Percentiles rank a stretch among this genome's conserved stretches.
phyloP scores from a whole-genome alignment of 176 grass and related monocot genomes.

The Echinochloa phyllopogon region DNA sequence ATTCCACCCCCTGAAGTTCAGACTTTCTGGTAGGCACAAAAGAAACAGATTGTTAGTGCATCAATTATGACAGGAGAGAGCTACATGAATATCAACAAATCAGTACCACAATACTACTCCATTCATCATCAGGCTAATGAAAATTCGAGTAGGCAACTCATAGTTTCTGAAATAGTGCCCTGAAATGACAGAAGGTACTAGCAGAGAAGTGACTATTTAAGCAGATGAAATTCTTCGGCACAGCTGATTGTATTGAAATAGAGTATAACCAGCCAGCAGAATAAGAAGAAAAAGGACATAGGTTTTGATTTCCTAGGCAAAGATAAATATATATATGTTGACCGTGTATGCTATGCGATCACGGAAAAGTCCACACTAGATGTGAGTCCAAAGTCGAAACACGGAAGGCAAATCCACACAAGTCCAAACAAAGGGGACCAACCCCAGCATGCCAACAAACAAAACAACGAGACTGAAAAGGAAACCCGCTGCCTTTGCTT shows the following conservation, averaged over 20 bases:
- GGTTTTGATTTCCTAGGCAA: background rate
- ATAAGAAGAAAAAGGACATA: background rate
- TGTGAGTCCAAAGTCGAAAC: conserved; percentile 25
- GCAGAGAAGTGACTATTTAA: conserved; percentile 1
- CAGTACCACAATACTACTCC: background rate
- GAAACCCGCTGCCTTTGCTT: background rate
- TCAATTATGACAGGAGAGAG: background rate
- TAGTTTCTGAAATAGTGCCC: background rate
- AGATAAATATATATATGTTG: conserved; percentile 7
- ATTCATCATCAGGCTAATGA: background rate
- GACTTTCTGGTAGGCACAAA: conserved; percentile 45
- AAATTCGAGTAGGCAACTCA: background rate
- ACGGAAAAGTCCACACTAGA: conserved; percentile 3
- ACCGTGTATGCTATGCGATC: conserved; percentile 29
- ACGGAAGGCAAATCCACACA: background rate
- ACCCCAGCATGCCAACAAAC: background rate
- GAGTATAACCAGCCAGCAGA: background rate
- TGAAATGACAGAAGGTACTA: background rate
- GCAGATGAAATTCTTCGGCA: background rate
- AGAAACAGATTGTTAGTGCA: background rate
- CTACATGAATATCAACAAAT: background rate
- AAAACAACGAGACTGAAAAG: background rate
- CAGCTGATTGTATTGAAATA: background rate
- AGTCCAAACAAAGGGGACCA: background rate
- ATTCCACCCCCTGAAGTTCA: conserved; percentile 40